Evolutionary conservation across 2,329 filamentous ascomycete species (phyloP).

Genomic region (Xylariaceae sp.): DNA sequence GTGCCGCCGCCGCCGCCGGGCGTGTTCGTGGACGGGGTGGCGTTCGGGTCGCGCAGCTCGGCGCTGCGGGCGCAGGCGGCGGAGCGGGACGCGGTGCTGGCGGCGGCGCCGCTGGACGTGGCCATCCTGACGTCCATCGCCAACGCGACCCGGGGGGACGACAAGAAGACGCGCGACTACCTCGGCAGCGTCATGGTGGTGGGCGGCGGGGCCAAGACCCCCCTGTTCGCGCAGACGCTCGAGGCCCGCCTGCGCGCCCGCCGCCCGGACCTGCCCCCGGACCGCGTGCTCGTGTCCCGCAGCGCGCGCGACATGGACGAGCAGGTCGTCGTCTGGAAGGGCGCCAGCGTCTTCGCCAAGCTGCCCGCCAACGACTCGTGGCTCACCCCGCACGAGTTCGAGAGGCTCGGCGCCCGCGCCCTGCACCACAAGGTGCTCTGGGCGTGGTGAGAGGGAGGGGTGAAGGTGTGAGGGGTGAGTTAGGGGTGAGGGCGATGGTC

Average conservation of each 20-base stretch:
- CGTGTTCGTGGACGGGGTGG: slow-evolving; percentile 43
- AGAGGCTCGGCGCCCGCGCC: slow-evolving; percentile 71
- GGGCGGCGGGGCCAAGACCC: slow-evolving; percentile 74
- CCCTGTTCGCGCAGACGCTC: slow-evolving; percentile 71
- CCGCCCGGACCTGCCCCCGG: slow-evolving; percentile 47
- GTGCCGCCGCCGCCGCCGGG: slow-evolving; percentile 36
- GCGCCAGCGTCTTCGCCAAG: slow-evolving; percentile 91
- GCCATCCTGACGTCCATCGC: slow-evolving; percentile 86
- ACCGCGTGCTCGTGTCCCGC: slow-evolving; percentile 54
- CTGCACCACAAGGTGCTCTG: slow-evolving; percentile 74
- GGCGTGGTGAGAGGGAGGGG: slow-evolving; percentile 39
- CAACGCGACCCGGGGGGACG: slow-evolving; percentile 79
- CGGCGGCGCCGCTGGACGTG: slow-evolving; percentile 74
- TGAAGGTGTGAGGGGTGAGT: no score
- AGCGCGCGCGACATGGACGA: slow-evolving; percentile 91
- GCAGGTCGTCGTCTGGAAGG: slow-evolving; percentile 97
- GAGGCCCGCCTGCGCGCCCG: slow-evolving; percentile 72
- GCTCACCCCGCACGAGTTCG: slow-evolving; percentile 83
- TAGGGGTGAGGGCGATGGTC: no score
- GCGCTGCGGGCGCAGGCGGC: slow-evolving; percentile 52
- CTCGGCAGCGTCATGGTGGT: slow-evolving; percentile 86
- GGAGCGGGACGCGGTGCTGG: slow-evolving; percentile 73
- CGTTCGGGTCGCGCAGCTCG: slow-evolving; percentile 35
- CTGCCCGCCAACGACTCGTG: slow-evolving; percentile 90
- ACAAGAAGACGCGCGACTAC: slow-evolving; percentile 88